Percentiles rank a stretch among this genome's conserved stretches.
Conservation (phyloP, 228 moss, liverwort and hornwort genomes). For the Sphagnum fallax region DNA sequence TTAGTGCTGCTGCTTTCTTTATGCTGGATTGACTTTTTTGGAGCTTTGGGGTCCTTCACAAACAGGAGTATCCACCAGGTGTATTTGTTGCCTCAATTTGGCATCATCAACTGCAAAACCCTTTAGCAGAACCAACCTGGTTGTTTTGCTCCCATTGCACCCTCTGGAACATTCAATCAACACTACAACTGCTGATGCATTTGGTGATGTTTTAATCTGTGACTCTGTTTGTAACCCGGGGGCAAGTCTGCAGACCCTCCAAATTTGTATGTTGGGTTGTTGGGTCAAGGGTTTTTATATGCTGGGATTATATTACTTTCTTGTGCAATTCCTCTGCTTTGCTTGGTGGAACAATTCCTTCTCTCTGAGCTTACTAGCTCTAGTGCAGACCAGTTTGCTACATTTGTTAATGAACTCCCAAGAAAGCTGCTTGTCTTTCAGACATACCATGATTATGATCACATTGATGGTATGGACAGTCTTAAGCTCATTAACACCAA, state of each 20-base stretch:
- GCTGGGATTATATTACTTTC: too few species aligned
- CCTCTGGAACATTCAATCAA: conserved; percentile 9
- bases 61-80: conserved; percentile 53
- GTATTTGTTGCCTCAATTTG: conserved; percentile 46
- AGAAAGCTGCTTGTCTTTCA: conserved; percentile 78
- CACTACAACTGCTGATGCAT: conserved; percentile 6
- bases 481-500: too few species aligned
- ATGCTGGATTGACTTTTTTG: background rate
- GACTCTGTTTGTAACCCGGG: conserved; percentile 60
- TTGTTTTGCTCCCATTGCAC: conserved; percentile 7
- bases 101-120: conserved; percentile 35
- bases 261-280: too few species aligned
- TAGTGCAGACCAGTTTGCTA: conserved; percentile 83
- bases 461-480: conserved; percentile 61
- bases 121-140: conserved; percentile 40
- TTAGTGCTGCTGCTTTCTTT: background rate
- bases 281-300: too few species aligned
- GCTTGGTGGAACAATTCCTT: too few species aligned
- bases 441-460: conserved; percentile 88
- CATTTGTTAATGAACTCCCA: conserved; percentile 72
- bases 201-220: conserved; percentile 48
- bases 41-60: background rate
- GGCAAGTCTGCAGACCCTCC: conserved; percentile 24
- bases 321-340: too few species aligned
- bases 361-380: background rate